A percentile compares a stretch with the other conserved stretches of the same genome.
phyloP scores from a whole-genome alignment of 768 basidiomycete genomes.

The Lactarius trivialis region DNA sequence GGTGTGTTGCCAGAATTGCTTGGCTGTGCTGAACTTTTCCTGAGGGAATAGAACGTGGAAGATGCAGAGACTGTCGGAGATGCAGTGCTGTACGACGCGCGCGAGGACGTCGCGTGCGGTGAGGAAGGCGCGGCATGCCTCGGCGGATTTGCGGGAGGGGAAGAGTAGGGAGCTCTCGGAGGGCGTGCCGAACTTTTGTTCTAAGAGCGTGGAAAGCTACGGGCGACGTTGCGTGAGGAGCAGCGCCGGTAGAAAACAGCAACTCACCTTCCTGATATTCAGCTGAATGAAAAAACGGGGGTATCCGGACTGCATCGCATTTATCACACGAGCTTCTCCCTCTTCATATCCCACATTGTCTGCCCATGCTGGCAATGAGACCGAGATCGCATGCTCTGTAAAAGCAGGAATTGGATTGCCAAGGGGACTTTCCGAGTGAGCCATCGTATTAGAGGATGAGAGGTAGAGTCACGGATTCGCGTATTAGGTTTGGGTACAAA shows the following conservation, averaged over 20 bases:
- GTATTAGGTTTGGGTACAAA: background rate
- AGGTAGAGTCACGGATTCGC: too few species aligned
- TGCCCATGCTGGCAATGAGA: constrained; percentile 89
- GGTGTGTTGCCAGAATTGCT: constrained; percentile 95
- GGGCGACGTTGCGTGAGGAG: background rate
- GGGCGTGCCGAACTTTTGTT: constrained; percentile 65
- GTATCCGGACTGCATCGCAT: constrained; percentile 83
- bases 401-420: constrained; percentile 57
- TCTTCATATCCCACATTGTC: constrained; percentile 93
- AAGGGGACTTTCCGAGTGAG: constrained; percentile 25
- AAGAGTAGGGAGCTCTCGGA: constrained; percentile 77
- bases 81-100: constrained; percentile 62
- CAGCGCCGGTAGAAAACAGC: background rate
- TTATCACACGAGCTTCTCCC: constrained; percentile 70
- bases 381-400: constrained; percentile 86
- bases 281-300: constrained; percentile 92
- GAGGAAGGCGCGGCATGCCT: constrained; percentile 71
- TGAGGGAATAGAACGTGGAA: constrained; percentile 77
- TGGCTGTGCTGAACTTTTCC: constrained; percentile 57
- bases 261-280: constrained; percentile 68
- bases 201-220: constrained; percentile 74
- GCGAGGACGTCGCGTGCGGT: constrained; percentile 44
- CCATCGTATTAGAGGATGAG: background rate
- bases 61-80: constrained; percentile 45
- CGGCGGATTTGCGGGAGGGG: constrained; percentile 65